Evolutionary conservation across 352 stramenopile species (phyloP).

Genomic region (Pythium aristosporum): DNA sequence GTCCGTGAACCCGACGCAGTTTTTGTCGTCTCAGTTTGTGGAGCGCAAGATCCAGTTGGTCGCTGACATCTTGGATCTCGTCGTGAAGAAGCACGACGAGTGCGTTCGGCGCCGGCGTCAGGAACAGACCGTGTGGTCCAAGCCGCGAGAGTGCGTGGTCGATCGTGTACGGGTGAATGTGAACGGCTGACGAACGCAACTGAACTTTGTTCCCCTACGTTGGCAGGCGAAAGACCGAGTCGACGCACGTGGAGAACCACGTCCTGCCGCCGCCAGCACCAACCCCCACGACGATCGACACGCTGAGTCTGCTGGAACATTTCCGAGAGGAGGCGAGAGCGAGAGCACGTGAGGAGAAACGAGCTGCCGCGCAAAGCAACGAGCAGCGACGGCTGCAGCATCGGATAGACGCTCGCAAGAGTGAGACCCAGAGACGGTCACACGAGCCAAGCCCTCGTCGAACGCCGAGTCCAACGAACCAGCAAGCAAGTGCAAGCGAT

Average conservation of each 20-base stretch:
- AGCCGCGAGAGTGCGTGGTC: conserved; percentile 31
- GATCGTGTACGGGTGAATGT: not conserved
- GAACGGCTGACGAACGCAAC: not conserved
- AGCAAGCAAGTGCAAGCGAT: conserved; percentile 1
- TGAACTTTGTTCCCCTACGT: not conserved
- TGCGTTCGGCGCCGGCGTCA: conserved; percentile 36
- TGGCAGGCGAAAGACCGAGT: conserved; percentile 8
- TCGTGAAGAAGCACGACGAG: conserved; percentile 52
- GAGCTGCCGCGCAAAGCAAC: not conserved
- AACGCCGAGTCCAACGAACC: conserved; percentile 4
- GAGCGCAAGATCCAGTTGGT: conserved; percentile 59
- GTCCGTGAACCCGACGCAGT: conserved; percentile 56
- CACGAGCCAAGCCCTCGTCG: conserved; percentile 1
- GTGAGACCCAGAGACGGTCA: not conserved
- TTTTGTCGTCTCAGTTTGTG: conserved; percentile 60
- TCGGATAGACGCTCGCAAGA: not conserved
- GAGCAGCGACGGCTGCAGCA: not conserved
- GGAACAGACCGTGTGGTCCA: conserved; percentile 57
- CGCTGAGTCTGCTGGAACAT: conserved; percentile 16
- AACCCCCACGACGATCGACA: conserved; percentile 5
- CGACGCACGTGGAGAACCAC: conserved; percentile 23
- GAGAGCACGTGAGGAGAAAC: conserved; percentile 9
- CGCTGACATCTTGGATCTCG: conserved; percentile 45
- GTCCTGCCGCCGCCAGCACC: conserved; percentile 7
- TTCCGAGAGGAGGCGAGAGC: conserved; percentile 12